These are phyloP conservation scores for Penicillium sp. DNA, from an alignment of 2,329 filamentous ascomycete genomes.

Conservation along the genomic window DNA sequence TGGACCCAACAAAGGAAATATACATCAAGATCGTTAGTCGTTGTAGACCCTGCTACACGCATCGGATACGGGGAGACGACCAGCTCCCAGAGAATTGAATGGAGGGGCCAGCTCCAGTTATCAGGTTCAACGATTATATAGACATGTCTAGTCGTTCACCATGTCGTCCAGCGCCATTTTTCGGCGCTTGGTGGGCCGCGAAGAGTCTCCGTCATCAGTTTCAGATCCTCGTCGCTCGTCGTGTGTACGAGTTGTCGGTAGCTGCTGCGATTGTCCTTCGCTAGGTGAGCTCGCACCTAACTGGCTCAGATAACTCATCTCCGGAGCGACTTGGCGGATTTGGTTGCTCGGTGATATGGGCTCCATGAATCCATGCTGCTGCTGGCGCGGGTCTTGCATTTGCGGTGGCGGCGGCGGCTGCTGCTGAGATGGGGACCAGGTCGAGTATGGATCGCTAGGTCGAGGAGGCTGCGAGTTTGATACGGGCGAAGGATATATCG, in stretches of 20 bases:
- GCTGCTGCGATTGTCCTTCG: slow-evolving; percentile 24
- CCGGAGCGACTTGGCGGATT: slow-evolving; percentile 31
- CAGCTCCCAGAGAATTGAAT: slow-evolving; percentile 1
- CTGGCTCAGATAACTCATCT: slow-evolving; percentile 23
- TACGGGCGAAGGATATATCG: slow-evolving; percentile 41
- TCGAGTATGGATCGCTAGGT: not conserved
- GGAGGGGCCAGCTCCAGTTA: slow-evolving; percentile 11
- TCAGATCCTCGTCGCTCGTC: slow-evolving; percentile 26
- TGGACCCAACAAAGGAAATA: slow-evolving; percentile 25
- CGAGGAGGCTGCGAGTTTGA: slow-evolving; percentile 20
- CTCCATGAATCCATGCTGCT: slow-evolving; percentile 30
- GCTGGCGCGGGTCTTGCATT: slow-evolving; percentile 16
- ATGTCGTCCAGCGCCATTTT: slow-evolving; percentile 49
- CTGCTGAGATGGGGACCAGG: slow-evolving; percentile 14
- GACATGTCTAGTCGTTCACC: slow-evolving; percentile 39
- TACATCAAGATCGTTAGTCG: slow-evolving; percentile 28
- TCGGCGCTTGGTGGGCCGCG: slow-evolving; percentile 40
- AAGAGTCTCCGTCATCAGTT: slow-evolving; percentile 26
- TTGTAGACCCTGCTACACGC: slow-evolving; percentile 30
- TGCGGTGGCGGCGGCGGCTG: not conserved
- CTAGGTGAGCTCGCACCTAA: slow-evolving; percentile 26
- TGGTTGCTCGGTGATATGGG: slow-evolving; percentile 34
- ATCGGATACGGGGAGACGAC: slow-evolving; percentile 11
- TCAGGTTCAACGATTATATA: not conserved
- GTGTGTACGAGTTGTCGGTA: slow-evolving; percentile 21